Evolutionary conservation across 2,329 filamentous ascomycete species (phyloP).

Genomic region (Coniochaeta sp.): DNA sequence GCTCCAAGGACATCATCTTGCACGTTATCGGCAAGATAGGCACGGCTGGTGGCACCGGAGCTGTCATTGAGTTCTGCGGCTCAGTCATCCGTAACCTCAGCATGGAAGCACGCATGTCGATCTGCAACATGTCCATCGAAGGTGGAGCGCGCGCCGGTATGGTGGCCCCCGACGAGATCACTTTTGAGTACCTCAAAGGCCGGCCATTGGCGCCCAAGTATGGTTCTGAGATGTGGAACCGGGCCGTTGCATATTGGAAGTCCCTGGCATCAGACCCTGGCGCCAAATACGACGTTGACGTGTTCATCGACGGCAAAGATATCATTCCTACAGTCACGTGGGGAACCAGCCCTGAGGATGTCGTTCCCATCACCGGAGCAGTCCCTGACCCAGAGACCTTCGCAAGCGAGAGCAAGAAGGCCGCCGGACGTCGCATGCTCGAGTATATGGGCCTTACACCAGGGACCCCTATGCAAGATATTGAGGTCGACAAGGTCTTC

Average conservation of each 20-base stretch:
- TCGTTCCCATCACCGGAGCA: constrained; percentile 85
- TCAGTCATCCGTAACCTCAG: constrained; percentile 83
- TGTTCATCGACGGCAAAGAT: constrained; percentile 87
- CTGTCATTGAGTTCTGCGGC: constrained; percentile 95
- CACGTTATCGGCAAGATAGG: constrained; percentile 91
- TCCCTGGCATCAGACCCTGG: constrained; percentile 77
- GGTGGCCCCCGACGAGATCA: constrained; percentile 90
- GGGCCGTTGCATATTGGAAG: constrained; percentile 81
- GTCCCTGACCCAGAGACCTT: constrained; percentile 90
- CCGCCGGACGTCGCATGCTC: constrained; percentile 70
- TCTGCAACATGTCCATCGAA: constrained; percentile 99
- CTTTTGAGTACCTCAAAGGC: constrained; percentile 92
- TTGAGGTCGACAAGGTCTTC: constrained; percentile 89
- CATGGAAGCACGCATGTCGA: constrained; percentile 98
- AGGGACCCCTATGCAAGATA: constrained; percentile 87
- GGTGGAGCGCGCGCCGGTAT: constrained; percentile 91
- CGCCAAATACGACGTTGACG: constrained; percentile 82
- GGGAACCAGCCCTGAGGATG: constrained; percentile 95
- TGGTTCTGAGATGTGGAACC: constrained; percentile 83
- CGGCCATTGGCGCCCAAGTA: constrained; percentile 79
- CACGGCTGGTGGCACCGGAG: constrained; percentile 88
- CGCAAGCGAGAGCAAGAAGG: constrained; percentile 69
- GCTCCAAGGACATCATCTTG: constrained; percentile 91
- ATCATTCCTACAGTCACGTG: constrained; percentile 91
- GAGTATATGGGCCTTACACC: constrained; percentile 93